Evolutionary conservation across 2,329 filamentous ascomycete species (phyloP).

Genomic region (Calonectria fujianensis): DNA sequence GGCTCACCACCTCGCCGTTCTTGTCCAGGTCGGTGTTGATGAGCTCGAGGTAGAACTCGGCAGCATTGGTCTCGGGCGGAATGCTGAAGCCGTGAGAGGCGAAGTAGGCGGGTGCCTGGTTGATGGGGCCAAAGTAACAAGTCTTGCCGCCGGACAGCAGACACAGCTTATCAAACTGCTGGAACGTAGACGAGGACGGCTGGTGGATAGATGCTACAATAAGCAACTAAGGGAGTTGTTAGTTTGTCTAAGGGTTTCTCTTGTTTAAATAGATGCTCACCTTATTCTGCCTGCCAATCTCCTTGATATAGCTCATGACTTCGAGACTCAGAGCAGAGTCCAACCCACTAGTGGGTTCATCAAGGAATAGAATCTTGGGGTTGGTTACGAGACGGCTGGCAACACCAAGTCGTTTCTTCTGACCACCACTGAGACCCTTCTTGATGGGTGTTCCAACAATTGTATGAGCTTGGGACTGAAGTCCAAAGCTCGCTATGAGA

Average conservation of each 20-base stretch:
- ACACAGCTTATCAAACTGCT: slow-evolving; percentile 8
- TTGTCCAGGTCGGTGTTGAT: slow-evolving; percentile 22
- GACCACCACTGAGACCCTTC: slow-evolving; percentile 88
- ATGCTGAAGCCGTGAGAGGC: not conserved
- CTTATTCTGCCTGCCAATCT: slow-evolving; percentile 4
- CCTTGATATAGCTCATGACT: slow-evolving; percentile 14
- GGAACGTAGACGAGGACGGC: not conserved
- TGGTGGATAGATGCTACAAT: slow-evolving; percentile 4
- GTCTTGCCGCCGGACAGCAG: not conserved
- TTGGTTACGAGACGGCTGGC: slow-evolving; percentile 86
- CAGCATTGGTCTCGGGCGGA: not conserved
- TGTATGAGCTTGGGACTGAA: slow-evolving; percentile 68
- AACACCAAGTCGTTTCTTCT: slow-evolving; percentile 86
- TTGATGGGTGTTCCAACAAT: slow-evolving; percentile 86
- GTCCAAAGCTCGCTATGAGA: slow-evolving; percentile 13
- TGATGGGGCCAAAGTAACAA: not conserved
- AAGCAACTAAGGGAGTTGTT: not conserved
- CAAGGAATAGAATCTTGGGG: slow-evolving; percentile 63
- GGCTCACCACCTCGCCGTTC: slow-evolving; percentile 7
- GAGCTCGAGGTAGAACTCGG: slow-evolving; percentile 14
- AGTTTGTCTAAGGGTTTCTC: not conserved
- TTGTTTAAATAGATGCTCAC: not conserved
- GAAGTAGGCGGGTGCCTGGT: slow-evolving; percentile 12
- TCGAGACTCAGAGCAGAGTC: slow-evolving; percentile 7
- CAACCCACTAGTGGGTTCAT: slow-evolving; percentile 12